These are phyloP conservation scores for Fusarium virguliforme DNA, from an alignment of 2,329 filamentous ascomycete genomes.

Conservation along the genomic window DNA sequence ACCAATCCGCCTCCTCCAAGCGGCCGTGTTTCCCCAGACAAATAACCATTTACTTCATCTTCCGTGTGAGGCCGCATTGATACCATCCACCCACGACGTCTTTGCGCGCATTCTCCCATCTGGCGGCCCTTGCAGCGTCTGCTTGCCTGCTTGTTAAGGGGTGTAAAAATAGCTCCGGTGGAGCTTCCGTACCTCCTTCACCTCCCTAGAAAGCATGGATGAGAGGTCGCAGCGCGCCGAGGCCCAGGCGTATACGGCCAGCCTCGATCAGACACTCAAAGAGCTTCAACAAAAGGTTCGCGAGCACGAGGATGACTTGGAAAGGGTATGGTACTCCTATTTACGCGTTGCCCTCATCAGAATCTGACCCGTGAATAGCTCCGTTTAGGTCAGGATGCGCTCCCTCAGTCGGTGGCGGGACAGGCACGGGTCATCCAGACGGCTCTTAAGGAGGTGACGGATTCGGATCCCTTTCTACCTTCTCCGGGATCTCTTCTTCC, in stretches of 20 bases:
- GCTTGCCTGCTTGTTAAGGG: neutral
- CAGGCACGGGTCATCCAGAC: slow-evolving; percentile 68
- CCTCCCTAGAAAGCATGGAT: slow-evolving; percentile 44
- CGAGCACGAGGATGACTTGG: slow-evolving; percentile 68
- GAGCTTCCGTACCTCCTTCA: slow-evolving; percentile 11
- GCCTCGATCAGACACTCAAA: slow-evolving; percentile 77
- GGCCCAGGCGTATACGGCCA: slow-evolving; percentile 57
- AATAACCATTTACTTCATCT: neutral
- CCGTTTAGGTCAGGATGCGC: slow-evolving; percentile 46
- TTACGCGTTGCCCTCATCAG: neutral
- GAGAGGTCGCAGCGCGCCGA: slow-evolving; percentile 47
- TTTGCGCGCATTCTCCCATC: neutral
- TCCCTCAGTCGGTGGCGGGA: slow-evolving; percentile 51
- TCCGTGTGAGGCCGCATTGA: neutral
- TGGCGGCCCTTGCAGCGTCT: neutral
- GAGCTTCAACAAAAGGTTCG: slow-evolving; percentile 74
- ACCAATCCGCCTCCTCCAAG: neutral
- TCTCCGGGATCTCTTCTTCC: slow-evolving; percentile 78
- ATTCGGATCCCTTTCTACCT: slow-evolving; percentile 77
- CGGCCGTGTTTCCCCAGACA: neutral
- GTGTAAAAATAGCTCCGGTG: slow-evolving; percentile 27
- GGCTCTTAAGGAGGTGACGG: slow-evolving; percentile 76
- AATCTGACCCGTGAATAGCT: slow-evolving; percentile 47
- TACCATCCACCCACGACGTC: neutral
- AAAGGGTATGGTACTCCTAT: slow-evolving; percentile 57